Percentiles rank a stretch among this genome's conserved stretches.
phyloP scores from a whole-genome alignment of 257 asterid genomes.

The Nemophila menziesii region DNA sequence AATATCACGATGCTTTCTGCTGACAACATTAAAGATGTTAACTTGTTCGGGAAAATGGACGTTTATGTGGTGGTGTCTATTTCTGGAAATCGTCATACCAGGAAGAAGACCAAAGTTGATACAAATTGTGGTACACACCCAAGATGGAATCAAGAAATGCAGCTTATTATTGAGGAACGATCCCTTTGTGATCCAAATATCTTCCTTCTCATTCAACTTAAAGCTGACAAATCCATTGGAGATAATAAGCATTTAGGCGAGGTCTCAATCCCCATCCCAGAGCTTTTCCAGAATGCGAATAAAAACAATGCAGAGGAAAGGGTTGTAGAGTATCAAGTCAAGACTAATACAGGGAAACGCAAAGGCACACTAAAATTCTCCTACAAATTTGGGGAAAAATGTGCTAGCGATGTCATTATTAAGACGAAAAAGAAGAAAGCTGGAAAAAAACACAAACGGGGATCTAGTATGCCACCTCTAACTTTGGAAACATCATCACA shows the following conservation, averaged over 20 bases:
- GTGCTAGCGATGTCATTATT: conserved; percentile 12
- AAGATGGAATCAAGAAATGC: conserved; percentile 26
- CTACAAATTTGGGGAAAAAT: conserved; percentile 54
- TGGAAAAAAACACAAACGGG: conserved; percentile 8
- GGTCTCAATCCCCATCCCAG: conserved; percentile 42
- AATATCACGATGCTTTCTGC: conserved; percentile 29
- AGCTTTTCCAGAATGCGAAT: conserved; percentile 19
- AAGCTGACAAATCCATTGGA: conserved; percentile 32
- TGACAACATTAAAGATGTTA: conserved; percentile 24
- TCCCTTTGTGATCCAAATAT: conserved; percentile 41
- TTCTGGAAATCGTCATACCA: conserved; percentile 6
- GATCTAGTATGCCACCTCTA: conserved; percentile 11
- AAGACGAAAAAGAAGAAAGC: conserved; percentile 20
- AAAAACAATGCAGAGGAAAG: conserved; percentile 14
- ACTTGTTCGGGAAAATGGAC: conserved; percentile 23
- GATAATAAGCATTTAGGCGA: conserved; percentile 48
- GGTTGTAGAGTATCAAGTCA: conserved; percentile 40
- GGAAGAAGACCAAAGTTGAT: conserved; percentile 21
- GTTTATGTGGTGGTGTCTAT: conserved; percentile 19
- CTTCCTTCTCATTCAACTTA: conserved; percentile 42
- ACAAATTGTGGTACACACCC: conserved; percentile 26
- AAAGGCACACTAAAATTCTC: conserved; percentile 62
- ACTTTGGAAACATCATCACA: conserved; percentile 9
- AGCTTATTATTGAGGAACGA: conserved; percentile 37
- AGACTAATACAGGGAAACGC: conserved; percentile 44